Evolutionary conservation across 78 protist species (phyloP).

Genomic region (slime mould (Dictyostelium discoideum)): DNA sequence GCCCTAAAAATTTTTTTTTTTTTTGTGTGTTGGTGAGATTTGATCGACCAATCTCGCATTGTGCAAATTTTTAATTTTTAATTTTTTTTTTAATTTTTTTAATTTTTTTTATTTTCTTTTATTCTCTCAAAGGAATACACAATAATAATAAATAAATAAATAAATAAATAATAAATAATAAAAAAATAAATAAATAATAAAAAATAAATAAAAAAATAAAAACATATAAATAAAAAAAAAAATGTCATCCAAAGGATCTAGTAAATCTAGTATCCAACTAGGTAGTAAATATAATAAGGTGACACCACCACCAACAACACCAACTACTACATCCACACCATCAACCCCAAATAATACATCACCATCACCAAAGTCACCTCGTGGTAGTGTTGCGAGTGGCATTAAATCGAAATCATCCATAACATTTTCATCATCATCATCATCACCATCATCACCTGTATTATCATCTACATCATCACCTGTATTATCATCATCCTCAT

Average conservation of each 20-base stretch:
- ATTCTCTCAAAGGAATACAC: background rate
- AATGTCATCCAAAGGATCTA: conserved; percentile 1
- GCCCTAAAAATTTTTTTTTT: too few relatives aligned
- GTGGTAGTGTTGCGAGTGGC: conserved; percentile 11
- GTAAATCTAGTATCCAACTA: background rate
- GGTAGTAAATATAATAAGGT: background rate
- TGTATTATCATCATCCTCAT: background rate
- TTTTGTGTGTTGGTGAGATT: background rate
- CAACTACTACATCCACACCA: background rate
- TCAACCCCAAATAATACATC: background rate
- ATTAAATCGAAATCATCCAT: conserved; percentile 15
- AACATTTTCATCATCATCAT: background rate
- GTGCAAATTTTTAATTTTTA: background rate
- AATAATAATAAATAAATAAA: background rate
- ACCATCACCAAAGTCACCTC: conserved; percentile 4
- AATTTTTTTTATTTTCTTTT: too few relatives aligned
- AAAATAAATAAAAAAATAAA: background rate
- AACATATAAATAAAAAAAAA: background rate
- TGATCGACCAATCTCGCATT: background rate
- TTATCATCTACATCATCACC: background rate
- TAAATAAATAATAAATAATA: background rate
- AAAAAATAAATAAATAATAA: background rate
- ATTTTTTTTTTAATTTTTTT: too few relatives aligned
- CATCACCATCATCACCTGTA: background rate
- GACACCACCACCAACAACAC: background rate